These are phyloP conservation scores for Ogataea nakhonphanomensis DNA, from an alignment of 805 yeast species.

Conservation along the genomic window DNA sequence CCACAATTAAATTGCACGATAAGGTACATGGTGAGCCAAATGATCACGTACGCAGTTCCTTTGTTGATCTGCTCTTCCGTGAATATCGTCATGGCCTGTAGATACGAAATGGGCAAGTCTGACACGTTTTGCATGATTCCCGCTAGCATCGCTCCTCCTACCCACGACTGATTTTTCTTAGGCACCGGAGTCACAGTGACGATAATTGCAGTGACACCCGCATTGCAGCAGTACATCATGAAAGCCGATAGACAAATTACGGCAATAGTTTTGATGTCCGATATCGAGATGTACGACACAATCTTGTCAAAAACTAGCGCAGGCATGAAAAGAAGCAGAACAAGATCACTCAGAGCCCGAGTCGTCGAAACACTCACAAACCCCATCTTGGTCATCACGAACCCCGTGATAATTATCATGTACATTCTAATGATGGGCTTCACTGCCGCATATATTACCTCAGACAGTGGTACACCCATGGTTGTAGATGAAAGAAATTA, in stretches of 20 bases:
- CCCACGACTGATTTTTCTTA: slow-evolving; percentile 48
- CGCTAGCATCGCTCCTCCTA: slow-evolving; percentile 66
- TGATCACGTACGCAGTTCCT: slow-evolving; percentile 51
- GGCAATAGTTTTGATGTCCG: slow-evolving; percentile 68
- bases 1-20: slow-evolving; percentile 53
- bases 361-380: slow-evolving; percentile 61
- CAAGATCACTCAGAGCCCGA: slow-evolving; percentile 59
- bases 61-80: slow-evolving; percentile 34
- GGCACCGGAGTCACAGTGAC: slow-evolving; percentile 46
- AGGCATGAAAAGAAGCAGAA: slow-evolving; percentile 62
- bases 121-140: slow-evolving; percentile 73
- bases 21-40: slow-evolving; percentile 52
- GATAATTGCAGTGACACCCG: slow-evolving; percentile 39
- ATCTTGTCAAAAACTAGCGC: slow-evolving; percentile 62
- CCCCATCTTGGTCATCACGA: slow-evolving; percentile 52
- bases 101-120: slow-evolving; percentile 73
- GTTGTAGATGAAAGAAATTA: not conserved
- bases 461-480: slow-evolving; percentile 25
- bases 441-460: slow-evolving; percentile 46
- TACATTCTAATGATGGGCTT: slow-evolving; percentile 77
- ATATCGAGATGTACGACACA: slow-evolving; percentile 55
- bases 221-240: slow-evolving; percentile 50
- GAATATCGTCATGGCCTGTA: slow-evolving; percentile 55
- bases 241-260: slow-evolving; percentile 54
- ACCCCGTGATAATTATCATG: slow-evolving; percentile 67